Evolutionary conservation across 345 rosid species (phyloP).

Genomic region (Euphorbia pulcherrima): DNA sequence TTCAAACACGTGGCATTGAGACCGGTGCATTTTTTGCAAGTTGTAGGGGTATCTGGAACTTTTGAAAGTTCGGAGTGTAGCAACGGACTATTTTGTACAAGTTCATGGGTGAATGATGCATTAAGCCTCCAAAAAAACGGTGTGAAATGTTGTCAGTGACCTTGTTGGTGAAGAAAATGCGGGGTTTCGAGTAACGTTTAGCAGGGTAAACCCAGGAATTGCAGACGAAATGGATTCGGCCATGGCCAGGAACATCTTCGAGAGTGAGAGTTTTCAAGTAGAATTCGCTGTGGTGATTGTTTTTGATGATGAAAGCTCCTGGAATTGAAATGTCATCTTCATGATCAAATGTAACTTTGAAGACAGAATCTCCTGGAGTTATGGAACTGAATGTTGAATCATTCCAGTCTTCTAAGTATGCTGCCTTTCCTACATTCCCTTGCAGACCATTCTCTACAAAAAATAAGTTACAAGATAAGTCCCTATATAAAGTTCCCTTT

Average conservation of each 20-base stretch:
- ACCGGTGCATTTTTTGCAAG: too few relatives aligned
- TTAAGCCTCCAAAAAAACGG: neutral
- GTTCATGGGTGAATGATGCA: too few relatives aligned
- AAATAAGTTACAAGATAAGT: too few relatives aligned
- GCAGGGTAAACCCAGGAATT: conserved; percentile 49
- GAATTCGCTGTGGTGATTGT: conserved; percentile 42
- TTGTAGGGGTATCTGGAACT: too few relatives aligned
- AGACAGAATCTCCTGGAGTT: conserved; percentile 33
- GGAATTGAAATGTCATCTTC: conserved; percentile 34
- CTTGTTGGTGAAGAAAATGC: conserved; percentile 43
- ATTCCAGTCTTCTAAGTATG: conserved; percentile 33
- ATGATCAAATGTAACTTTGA: conserved; percentile 34
- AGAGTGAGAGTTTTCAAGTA: conserved; percentile 40
- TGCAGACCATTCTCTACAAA: conserved; percentile 25
- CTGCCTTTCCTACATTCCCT: conserved; percentile 36
- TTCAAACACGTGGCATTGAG: too few relatives aligned
- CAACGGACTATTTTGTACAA: too few relatives aligned
- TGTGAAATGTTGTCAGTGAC: conserved; percentile 4
- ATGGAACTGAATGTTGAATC: conserved; percentile 15
- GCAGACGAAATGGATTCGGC: conserved; percentile 44
- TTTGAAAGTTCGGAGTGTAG: too few relatives aligned
- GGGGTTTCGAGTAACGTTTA: conserved; percentile 27
- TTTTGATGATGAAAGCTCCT: conserved; percentile 36
- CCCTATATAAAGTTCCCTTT: too few relatives aligned
- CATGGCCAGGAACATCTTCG: conserved; percentile 40